Conservation (phyloP, 2,329 filamentous ascomycete genomes). For the Stachybotrys chlorohalonatus region DNA sequence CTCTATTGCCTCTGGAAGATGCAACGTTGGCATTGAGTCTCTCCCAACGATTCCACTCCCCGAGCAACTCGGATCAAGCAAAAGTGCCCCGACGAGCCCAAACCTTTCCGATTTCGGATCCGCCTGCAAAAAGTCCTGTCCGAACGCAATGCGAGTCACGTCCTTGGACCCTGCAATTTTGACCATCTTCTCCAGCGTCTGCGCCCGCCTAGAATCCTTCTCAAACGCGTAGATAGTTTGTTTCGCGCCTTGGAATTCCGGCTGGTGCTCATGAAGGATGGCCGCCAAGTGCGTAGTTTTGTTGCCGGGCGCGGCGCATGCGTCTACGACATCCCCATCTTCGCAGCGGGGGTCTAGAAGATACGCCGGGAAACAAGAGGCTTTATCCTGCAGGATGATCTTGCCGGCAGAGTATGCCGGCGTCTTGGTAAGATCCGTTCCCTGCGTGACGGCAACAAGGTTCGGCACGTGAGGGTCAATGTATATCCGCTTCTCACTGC, state of each 20-base stretch:
- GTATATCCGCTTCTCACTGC: constrained; percentile 44
- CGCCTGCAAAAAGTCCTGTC: constrained; percentile 74
- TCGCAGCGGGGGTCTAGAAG: constrained; percentile 60
- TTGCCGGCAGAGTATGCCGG: constrained; percentile 65
- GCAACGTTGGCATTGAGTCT: constrained; percentile 64
- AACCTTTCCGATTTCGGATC: constrained; percentile 56
- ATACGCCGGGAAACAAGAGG: constrained; percentile 92
- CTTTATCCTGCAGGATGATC: constrained; percentile 91
- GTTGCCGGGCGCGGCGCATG: constrained; percentile 90
- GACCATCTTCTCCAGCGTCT: constrained; percentile 79
- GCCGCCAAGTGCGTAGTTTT: constrained; percentile 93
- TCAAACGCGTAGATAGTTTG: constrained; percentile 67
- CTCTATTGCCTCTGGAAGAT: constrained; percentile 38
- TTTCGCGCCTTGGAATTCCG: constrained; percentile 21
- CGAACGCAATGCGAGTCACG: constrained; percentile 58
- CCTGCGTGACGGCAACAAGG: constrained; percentile 67
- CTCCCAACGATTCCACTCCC: constrained; percentile 90
- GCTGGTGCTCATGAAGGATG: constrained; percentile 44
- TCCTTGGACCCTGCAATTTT: constrained; percentile 60
- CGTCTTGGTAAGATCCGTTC: constrained; percentile 62
- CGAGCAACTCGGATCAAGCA: constrained; percentile 91
- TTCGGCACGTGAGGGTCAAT: constrained; percentile 79
- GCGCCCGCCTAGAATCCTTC: constrained; percentile 60
- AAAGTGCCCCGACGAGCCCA: constrained; percentile 63
- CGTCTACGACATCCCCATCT: constrained; percentile 77